Evolutionary conservation across 1,284 basidiomycete species (phyloP).

Genomic region (Heterobasidion parviporum): DNA sequence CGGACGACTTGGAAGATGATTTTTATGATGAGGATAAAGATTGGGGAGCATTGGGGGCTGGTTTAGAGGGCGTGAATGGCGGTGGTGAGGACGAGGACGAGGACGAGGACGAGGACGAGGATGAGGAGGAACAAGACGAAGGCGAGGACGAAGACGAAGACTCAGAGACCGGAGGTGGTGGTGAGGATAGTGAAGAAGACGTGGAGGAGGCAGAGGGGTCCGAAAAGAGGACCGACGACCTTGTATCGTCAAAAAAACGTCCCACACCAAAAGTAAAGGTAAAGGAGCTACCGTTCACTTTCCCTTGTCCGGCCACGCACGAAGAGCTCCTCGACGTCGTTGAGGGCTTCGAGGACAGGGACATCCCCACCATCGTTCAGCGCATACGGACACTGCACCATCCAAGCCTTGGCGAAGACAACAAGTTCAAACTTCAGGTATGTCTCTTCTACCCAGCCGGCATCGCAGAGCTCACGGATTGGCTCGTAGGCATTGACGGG

Average conservation of each 20-base stretch:
- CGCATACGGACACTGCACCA: slow-evolving; percentile 91
- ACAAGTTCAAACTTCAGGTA: slow-evolving; percentile 89
- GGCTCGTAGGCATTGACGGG: slow-evolving; percentile 54
- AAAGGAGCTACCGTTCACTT: slow-evolving; percentile 85
- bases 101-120: slow-evolving; percentile 23
- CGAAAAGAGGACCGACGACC: slow-evolving; percentile 36
- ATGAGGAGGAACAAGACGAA: slow-evolving; percentile 43
- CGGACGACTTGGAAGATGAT: slow-evolving; percentile 93
- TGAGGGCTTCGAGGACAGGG: slow-evolving; percentile 57
- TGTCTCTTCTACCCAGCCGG: slow-evolving; percentile 11
- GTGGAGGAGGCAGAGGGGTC: slow-evolving; percentile 22
- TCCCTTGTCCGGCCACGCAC: slow-evolving; percentile 81
- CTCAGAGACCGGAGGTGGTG: slow-evolving; percentile 19
- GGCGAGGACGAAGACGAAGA: slow-evolving; percentile 42
- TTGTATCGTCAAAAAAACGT: slow-evolving; percentile 19
- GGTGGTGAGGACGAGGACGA: slow-evolving; percentile 16
- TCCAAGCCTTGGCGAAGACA: slow-evolving; percentile 83
- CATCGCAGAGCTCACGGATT: slow-evolving; percentile 3
- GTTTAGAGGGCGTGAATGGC: slow-evolving; percentile 15
- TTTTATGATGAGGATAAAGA: slow-evolving; percentile 53
- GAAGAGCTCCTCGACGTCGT: slow-evolving; percentile 85
- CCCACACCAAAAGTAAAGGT: slow-evolving; percentile 5
- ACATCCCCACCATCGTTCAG: slow-evolving; percentile 80
- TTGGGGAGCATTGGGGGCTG: slow-evolving; percentile 14
- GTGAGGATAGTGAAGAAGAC: slow-evolving; percentile 25